phyloP scores from a whole-genome alignment of 2,329 filamentous ascomycete genomes.

The Sordariomycetes sp. region DNA sequence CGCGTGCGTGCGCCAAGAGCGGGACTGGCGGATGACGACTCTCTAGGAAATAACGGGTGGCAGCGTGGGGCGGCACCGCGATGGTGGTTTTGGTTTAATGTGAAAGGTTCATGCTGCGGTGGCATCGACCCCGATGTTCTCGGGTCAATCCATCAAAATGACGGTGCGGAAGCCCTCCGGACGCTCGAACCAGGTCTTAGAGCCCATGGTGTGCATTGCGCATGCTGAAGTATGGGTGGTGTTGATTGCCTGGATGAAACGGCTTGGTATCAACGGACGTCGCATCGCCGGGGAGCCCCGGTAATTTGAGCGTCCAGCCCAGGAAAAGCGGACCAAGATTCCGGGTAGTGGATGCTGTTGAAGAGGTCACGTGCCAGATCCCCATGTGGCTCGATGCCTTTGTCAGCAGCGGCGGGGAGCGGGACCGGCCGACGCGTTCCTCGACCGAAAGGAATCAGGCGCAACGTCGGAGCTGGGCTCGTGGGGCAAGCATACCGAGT shows the following conservation, averaged over 20 bases:
- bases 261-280: background rate
- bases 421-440: too few relatives aligned
- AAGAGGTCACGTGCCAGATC: too few relatives aligned
- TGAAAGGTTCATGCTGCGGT: background rate
- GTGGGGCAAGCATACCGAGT: too few relatives aligned
- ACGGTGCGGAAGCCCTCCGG: background rate
- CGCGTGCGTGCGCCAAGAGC: background rate
- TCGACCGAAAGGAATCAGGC: too few relatives aligned
- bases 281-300: background rate
- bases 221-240: background rate
- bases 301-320: background rate
- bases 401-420: too few relatives aligned
- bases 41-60: background rate
- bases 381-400: too few relatives aligned
- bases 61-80: background rate
- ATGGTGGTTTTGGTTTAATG: background rate
- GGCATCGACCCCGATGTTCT: background rate
- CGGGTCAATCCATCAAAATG: background rate
- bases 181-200: background rate
- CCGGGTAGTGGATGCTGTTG: background rate
- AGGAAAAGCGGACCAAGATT: background rate
- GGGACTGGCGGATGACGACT: background rate
- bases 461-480: too few relatives aligned
- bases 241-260: background rate
- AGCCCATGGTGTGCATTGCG: background rate